Percentiles rank a stretch among this genome's conserved stretches.
Conservation (phyloP, 192 early-diverging fungal species). For the Rhizoclosmatium globosum region DNA sequence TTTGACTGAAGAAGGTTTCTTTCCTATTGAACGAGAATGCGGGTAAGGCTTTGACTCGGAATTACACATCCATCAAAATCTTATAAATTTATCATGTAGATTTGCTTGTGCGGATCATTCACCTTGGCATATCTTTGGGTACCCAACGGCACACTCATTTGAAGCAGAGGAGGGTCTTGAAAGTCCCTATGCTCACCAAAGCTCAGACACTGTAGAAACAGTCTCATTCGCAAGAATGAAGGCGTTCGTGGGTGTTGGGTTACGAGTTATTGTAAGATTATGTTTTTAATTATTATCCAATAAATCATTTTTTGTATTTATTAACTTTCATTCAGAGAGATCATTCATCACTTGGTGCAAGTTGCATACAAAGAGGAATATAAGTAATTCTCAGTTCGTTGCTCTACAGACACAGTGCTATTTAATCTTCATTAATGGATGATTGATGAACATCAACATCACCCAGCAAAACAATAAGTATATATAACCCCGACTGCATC, state of each 20-base stretch:
- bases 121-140: constrained; percentile 7
- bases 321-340: too few species aligned
- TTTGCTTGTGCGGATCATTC: constrained; percentile 24
- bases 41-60: constrained; percentile 2
- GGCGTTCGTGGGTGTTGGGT: neutral
- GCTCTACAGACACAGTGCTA: too few species aligned
- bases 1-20: neutral
- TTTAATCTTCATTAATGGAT: too few species aligned
- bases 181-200: constrained; percentile 1
- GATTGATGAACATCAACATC: too few species aligned
- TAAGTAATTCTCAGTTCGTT: too few species aligned
- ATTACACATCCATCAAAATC: neutral
- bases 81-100: neutral
- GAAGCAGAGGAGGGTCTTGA: neutral
- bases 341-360: too few species aligned
- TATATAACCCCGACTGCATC: too few species aligned
- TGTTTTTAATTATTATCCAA: too few species aligned
- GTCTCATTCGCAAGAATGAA: neutral
- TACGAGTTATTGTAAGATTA: too few species aligned
- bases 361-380: too few species aligned
- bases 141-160: constrained; percentile 1
- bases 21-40: constrained; percentile 2
- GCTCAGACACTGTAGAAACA: neutral
- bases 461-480: too few species aligned
- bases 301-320: too few species aligned